These are phyloP conservation scores for Staphylotrichum tortipilum DNA, from an alignment of 495 filamentous ascomycete genomes.

Conservation along the genomic window DNA sequence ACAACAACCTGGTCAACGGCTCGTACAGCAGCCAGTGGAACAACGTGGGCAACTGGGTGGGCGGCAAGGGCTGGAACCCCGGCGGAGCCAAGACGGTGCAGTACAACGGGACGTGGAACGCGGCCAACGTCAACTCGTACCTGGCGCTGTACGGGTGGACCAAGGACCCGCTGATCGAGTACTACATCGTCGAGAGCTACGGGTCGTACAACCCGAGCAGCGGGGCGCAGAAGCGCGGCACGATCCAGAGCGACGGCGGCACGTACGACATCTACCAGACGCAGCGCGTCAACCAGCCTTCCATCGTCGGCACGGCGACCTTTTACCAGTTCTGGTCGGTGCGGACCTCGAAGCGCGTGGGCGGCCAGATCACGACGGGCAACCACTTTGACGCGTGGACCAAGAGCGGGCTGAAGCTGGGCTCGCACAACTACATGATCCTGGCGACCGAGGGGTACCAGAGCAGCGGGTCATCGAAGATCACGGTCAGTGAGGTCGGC, in stretches of 20 bases:
- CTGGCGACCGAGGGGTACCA: constrained; percentile 43
- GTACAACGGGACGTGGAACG: constrained; percentile 22
- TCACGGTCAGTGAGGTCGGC: constrained; percentile 22
- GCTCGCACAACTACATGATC: constrained; percentile 46
- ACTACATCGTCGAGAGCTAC: constrained; percentile 56
- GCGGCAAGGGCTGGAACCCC: constrained; percentile 54
- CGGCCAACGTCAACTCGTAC: constrained; percentile 20
- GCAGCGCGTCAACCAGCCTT: constrained; percentile 48
- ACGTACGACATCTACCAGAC: constrained; percentile 56
- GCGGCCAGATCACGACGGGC: constrained; percentile 28
- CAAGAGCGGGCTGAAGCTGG: constrained; percentile 33
- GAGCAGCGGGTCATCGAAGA: constrained; percentile 28
- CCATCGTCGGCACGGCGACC: constrained; percentile 42
- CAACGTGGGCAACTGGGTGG: constrained; percentile 49
- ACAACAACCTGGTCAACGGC: constrained; percentile 46
- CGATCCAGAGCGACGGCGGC: constrained; percentile 47
- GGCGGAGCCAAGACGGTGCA: constrained; percentile 25
- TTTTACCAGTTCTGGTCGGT: constrained; percentile 52
- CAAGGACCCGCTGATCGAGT: constrained; percentile 52
- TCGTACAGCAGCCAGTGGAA: constrained; percentile 47
- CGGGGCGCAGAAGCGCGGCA: constrained; percentile 37
- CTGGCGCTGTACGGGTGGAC: constrained; percentile 52
- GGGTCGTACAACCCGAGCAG: constrained; percentile 47
- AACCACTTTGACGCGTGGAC: constrained; percentile 52
- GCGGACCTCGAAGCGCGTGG: constrained; percentile 26